These are phyloP conservation scores for Beauveria sp. DNA, from an alignment of 2,329 filamentous ascomycete species.

Conservation along the genomic window DNA sequence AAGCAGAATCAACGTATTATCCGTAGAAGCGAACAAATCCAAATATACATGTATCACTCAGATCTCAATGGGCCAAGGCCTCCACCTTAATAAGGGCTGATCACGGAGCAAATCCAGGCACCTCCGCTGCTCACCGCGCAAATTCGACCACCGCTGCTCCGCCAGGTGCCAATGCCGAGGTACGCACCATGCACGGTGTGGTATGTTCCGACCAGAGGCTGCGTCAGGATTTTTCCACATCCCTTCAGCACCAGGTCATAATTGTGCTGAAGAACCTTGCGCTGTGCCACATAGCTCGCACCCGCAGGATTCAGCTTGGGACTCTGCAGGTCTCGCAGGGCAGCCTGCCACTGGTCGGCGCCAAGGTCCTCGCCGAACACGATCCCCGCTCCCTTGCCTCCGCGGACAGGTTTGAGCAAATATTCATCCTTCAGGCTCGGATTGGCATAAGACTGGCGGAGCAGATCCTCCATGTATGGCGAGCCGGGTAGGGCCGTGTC, in stretches of 20 bases:
- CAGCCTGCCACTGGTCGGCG: background rate
- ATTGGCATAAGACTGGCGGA: conserved; percentile 3
- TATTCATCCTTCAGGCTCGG: conserved; percentile 19
- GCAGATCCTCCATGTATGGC: conserved; percentile 16
- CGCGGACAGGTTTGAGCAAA: conserved; percentile 30
- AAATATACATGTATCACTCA: no score
- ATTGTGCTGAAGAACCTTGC: background rate
- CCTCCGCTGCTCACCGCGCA: background rate
- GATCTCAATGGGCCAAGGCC: background rate
- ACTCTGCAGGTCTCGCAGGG: background rate
- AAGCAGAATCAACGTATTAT: background rate
- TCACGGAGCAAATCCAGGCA: conserved; percentile 3
- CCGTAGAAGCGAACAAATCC: background rate
- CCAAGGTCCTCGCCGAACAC: conserved; percentile 28
- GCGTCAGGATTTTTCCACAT: background rate
- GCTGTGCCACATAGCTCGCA: background rate
- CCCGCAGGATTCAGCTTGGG: background rate
- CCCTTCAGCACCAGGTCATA: background rate
- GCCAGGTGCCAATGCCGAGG: conserved; percentile 2
- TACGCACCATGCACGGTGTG: background rate
- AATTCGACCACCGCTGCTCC: background rate
- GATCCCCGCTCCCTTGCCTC: conserved; percentile 33
- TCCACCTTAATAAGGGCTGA: background rate
- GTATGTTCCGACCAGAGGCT: background rate
- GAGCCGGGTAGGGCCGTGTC: conserved; percentile 29